phyloP scores from a whole-genome alignment of 306 rosid species.

The Lagenaria siceraria region DNA sequence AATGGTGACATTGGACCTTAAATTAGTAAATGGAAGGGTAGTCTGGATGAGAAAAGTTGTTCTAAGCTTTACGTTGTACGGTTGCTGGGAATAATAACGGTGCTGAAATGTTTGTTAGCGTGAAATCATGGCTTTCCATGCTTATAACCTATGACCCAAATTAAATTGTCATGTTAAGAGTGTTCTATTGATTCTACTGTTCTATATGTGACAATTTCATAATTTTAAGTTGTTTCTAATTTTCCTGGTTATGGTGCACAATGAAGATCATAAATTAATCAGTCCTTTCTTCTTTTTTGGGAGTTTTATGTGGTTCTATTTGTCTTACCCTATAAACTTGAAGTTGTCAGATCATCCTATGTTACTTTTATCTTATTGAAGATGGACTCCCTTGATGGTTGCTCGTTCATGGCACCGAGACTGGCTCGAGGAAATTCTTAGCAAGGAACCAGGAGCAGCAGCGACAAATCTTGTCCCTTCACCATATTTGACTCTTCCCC shows the following conservation, averaged over 20 bases:
- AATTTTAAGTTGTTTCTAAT: not conserved
- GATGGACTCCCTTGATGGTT: constrained; percentile 91
- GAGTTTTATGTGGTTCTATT: not conserved
- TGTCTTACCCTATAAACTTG: not conserved
- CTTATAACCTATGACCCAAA: not conserved
- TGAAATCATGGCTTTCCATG: too few species aligned
- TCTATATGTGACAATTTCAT: not conserved
- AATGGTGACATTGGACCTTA: too few species aligned
- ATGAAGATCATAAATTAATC: not conserved
- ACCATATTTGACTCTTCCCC: constrained; percentile 78
- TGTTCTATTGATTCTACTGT: not conserved
- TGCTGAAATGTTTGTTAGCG: too few species aligned
- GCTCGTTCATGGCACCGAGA: constrained; percentile 88
- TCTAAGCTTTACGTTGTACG: too few species aligned
- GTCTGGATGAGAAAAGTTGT: too few species aligned
- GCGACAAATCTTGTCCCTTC: constrained; percentile 47
- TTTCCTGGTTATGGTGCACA: not conserved
- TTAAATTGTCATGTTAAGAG: not conserved
- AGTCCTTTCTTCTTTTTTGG: not conserved
- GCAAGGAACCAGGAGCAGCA: constrained; percentile 30
- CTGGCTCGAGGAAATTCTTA: constrained; percentile 70
- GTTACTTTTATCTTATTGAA: constrained; percentile 25
- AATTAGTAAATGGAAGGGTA: too few species aligned
- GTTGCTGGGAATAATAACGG: too few species aligned
- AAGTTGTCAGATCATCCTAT: not conserved